Conservation (phyloP, 1,284 basidiomycete genomes). For the Grifola frondosa region DNA sequence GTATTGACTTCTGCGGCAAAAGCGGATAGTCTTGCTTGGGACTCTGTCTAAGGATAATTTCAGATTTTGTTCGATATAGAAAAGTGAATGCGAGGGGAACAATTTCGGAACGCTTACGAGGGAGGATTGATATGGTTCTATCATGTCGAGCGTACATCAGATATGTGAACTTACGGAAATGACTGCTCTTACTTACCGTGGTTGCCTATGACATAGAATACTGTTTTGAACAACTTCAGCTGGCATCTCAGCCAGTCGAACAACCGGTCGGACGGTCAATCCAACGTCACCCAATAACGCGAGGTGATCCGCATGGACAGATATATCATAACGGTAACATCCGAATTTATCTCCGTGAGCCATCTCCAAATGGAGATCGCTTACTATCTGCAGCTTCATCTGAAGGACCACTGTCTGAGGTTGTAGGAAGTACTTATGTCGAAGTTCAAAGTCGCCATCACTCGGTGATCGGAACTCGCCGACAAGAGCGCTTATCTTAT, state of each 20-base stretch:
- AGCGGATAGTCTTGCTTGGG: constrained; percentile 5
- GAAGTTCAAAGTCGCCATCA: too few relatives aligned
- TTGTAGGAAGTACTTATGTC: too few relatives aligned
- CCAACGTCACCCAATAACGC: constrained; percentile 42
- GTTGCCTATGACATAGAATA: constrained; percentile 38
- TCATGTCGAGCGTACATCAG: too few relatives aligned
- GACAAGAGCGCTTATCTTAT: too few relatives aligned
- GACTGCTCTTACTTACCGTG: too few relatives aligned
- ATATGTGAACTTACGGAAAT: too few relatives aligned
- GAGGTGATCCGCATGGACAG: constrained; percentile 30
- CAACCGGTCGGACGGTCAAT: constrained; percentile 28
- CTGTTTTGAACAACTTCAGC: constrained; percentile 31
- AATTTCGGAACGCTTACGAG: constrained; percentile 17
- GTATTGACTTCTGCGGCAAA: constrained; percentile 9
- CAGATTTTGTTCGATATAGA: too few relatives aligned
- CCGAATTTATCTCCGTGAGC: constrained; percentile 25
- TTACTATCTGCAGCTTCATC: constrained; percentile 32
- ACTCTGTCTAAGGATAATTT: constrained; percentile 9
- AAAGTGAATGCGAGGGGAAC: too few relatives aligned
- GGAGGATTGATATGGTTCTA: constrained; percentile 25
- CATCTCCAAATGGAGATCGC: constrained; percentile 40
- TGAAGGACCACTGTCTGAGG: too few relatives aligned
- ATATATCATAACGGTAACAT: constrained; percentile 33
- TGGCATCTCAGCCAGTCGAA: constrained; percentile 36
- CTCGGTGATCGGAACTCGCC: too few relatives aligned